phyloP scores from a whole-genome alignment of 1,139 yeast species.

The Insectozyma bohioensis region DNA sequence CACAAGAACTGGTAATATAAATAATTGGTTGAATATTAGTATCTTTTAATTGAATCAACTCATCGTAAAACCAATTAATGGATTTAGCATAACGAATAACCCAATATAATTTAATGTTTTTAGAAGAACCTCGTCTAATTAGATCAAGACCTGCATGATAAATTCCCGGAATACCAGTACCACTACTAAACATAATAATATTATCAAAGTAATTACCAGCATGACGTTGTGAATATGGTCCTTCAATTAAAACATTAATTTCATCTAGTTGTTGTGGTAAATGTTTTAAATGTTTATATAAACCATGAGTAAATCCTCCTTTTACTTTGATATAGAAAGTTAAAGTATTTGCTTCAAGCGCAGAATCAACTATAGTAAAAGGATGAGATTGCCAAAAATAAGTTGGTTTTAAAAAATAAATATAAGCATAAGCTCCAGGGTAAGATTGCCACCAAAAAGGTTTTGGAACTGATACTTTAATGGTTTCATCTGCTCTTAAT shows the following conservation, averaged over 20 bases:
- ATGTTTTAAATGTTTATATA: constrained; percentile 27
- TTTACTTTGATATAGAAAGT: constrained; percentile 34
- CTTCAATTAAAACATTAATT: constrained; percentile 38
- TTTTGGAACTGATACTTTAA: constrained; percentile 40
- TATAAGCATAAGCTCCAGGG: constrained; percentile 54
- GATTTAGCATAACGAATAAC: constrained; percentile 42
- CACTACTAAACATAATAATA: constrained; percentile 28
- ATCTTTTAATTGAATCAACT: constrained; percentile 25
- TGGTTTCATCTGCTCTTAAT: constrained; percentile 37
- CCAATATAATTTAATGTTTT: constrained; percentile 45
- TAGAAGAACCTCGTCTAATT: constrained; percentile 10
- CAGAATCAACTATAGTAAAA: constrained; percentile 23
- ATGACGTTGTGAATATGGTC: constrained; percentile 33
- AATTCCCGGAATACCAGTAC: constrained; percentile 33
- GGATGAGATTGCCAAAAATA: constrained; percentile 48
- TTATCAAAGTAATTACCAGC: constrained; percentile 22
- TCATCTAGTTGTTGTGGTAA: constrained; percentile 25
- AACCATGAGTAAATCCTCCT: constrained; percentile 36
- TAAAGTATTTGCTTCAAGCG: constrained; percentile 15
- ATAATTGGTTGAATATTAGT: constrained; percentile 35
- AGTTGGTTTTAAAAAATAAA: constrained; percentile 39
- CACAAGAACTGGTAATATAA: too few relatives aligned
- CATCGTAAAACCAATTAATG: constrained; percentile 30
- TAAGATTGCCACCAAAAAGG: constrained; percentile 20
- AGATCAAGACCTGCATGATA: constrained; percentile 31